phyloP scores from a whole-genome alignment of 176 grass and related monocot species.

The Musa troglodytarum region DNA sequence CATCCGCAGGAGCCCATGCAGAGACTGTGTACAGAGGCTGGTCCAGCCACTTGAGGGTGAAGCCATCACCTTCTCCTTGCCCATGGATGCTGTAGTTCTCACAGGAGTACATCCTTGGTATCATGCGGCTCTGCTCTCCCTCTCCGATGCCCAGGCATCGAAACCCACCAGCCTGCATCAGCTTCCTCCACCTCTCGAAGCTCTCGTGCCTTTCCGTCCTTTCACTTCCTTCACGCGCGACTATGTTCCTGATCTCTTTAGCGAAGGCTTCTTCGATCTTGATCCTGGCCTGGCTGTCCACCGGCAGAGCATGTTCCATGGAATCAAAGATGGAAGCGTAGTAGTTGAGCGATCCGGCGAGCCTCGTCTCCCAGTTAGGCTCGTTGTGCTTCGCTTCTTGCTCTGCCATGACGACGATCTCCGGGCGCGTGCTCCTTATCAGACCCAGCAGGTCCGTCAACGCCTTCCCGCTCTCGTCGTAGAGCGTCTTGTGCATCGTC shows the following conservation, averaged over 20 bases:
- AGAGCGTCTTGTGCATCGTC: constrained; percentile 55
- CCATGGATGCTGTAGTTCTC: constrained; percentile 52
- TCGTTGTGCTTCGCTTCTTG: constrained; percentile 49
- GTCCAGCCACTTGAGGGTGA: constrained; percentile 67
- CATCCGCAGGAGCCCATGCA: constrained; percentile 50
- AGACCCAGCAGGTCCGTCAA: constrained; percentile 57
- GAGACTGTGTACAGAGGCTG: constrained; percentile 72
- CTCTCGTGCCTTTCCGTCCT: constrained; percentile 68
- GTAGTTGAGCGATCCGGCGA: constrained; percentile 43
- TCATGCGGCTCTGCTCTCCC: constrained; percentile 70
- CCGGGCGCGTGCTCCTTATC: constrained; percentile 42
- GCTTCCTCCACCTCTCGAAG: constrained; percentile 44
- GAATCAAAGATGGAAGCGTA: constrained; percentile 68
- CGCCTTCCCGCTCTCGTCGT: constrained; percentile 37
- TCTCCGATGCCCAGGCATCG: constrained; percentile 49
- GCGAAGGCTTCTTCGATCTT: constrained; percentile 87
- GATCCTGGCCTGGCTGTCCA: constrained; percentile 35
- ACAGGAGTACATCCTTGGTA: constrained; percentile 57
- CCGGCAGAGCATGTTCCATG: constrained; percentile 31
- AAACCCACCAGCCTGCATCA: constrained; percentile 69
- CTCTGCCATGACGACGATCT: constrained; percentile 54
- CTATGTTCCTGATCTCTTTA: constrained; percentile 66
- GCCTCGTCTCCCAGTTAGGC: constrained; percentile 49
- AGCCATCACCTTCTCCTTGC: constrained; percentile 49
- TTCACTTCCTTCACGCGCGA: constrained; percentile 57